Base-by-base conservation (phyloP, 257 asterid genomes). In the Handroanthus guayacan region DNA sequence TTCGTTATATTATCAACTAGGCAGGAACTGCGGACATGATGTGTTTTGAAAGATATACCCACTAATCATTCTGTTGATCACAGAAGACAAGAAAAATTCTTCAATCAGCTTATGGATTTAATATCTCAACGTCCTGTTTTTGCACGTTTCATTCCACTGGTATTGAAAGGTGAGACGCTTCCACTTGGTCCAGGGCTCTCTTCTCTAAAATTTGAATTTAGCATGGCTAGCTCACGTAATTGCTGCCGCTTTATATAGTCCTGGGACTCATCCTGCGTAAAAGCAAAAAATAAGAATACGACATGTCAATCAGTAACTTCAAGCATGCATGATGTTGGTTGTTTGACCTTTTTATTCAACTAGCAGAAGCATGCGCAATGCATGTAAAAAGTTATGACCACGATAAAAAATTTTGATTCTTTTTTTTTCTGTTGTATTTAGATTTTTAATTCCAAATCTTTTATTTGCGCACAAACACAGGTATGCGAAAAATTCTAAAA, bases 171-270 rank as follows among this genome's bases (percentile, higher is more conserved):
- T 3, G 99, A 95, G 64, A 90, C 87, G 14, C 98, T 89, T 80
- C 97, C 97, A 77, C 98, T 91, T 44, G 99, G 98, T 67, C 99
- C 98, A 5, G 98, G 99, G 75, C 97, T 91, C 81, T 93, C 99
- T 84, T 95, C 99, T 85, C 95, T 89, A 73, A 91, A 86, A 73
- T 88, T 91, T 50, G 99, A 95, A 83, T 95, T 95, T 73, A 95
- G 84, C 93, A 95, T 64, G 18, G 99, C 98, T 36, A 95, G 89
- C 84, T 95, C 99, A 37, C 97, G 99, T 67, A 95, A 85, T 80
- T 95, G 99, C 79, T 95, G 99, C 74, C 98, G 79, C 86, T 93
- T 95, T 84, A 95, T 91, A 76, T 50, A 90, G 76, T 95, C 99
- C 83, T 91, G 97, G 0, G 97, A 91, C 81, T 95, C 99, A 78